Conservation (phyloP, 1,139 yeast genomes). For the Hansenula lynferdii region DNA sequence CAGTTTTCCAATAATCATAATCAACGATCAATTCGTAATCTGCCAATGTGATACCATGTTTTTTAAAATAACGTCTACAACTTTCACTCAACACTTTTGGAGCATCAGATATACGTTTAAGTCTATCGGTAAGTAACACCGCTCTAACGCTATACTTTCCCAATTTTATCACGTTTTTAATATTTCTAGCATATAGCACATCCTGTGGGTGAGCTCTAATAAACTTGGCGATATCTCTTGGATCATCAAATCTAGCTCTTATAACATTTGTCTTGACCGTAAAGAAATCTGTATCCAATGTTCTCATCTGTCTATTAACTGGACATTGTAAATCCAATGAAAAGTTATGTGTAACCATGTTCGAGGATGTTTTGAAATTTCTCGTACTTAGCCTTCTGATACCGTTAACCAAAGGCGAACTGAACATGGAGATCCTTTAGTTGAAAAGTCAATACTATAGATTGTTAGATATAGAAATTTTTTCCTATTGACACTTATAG, state of each 20-base stretch:
- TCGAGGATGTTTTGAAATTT: background rate
- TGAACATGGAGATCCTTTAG: too few relatives aligned
- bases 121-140: conserved; percentile 54
- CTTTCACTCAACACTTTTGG: conserved; percentile 33
- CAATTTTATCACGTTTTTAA: conserved; percentile 59
- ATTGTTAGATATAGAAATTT: too few relatives aligned
- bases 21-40: conserved; percentile 56
- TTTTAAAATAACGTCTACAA: conserved; percentile 42
- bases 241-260: conserved; percentile 67
- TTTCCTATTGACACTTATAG: too few relatives aligned
- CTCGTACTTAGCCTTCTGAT: background rate
- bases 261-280: conserved; percentile 49
- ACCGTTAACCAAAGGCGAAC: background rate
- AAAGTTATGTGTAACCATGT: background rate
- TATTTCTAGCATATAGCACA: conserved; percentile 55
- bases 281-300: conserved; percentile 63
- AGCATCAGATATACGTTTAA: conserved; percentile 37
- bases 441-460: too few relatives aligned
- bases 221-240: conserved; percentile 46
- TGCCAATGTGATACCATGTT: conserved; percentile 40
- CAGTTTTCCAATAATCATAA: conserved; percentile 84
- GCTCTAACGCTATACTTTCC: conserved; percentile 42
- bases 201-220: conserved; percentile 50
- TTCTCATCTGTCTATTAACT: conserved; percentile 56
- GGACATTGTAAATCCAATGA: conserved; percentile 46